phyloP scores from a whole-genome alignment of 2,329 filamentous ascomycete genomes.

The Aspergillus unguis region DNA sequence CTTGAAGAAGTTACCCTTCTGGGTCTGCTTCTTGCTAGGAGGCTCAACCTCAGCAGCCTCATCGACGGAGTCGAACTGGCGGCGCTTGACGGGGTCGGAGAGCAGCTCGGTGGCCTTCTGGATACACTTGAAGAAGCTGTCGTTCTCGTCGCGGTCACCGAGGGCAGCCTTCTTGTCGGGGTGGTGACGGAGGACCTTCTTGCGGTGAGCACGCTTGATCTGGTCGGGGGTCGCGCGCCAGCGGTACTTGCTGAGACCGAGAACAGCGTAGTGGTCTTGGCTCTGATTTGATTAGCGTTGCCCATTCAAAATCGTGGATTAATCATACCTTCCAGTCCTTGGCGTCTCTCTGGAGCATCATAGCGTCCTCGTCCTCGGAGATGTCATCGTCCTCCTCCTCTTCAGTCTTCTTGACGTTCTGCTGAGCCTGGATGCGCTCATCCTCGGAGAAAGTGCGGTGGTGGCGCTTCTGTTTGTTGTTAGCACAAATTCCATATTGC shows the following conservation, averaged over 20 bases:
- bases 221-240: constrained; percentile 93
- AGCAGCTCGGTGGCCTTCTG: constrained; percentile 96
- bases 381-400: constrained; percentile 86
- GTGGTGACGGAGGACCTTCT: constrained; percentile 99
- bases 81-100: constrained; percentile 83
- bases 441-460: constrained; percentile 98
- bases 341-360: constrained; percentile 87
- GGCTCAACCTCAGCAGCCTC: constrained; percentile 89
- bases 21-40: constrained; percentile 83
- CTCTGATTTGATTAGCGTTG: constrained; percentile 49
- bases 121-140: constrained; percentile 99
- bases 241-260: constrained; percentile 88
- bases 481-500: constrained; percentile 11
- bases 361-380: constrained; percentile 87
- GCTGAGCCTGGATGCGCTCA: constrained; percentile 92
- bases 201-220: constrained; percentile 98
- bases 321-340: constrained; percentile 95
- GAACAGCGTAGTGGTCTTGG: constrained; percentile 97
- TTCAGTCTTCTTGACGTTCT: constrained; percentile 93
- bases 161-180: constrained; percentile 97
- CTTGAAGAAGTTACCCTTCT: constrained; percentile 92
- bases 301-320: too few species aligned
- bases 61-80: constrained; percentile 96
- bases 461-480: constrained; percentile 63
- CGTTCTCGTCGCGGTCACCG: constrained; percentile 77